Evolutionary conservation across 2,329 filamentous ascomycete species (phyloP), one percentile per base, ranked within the genome.

Genomic region (Nemania sp.): DNA sequence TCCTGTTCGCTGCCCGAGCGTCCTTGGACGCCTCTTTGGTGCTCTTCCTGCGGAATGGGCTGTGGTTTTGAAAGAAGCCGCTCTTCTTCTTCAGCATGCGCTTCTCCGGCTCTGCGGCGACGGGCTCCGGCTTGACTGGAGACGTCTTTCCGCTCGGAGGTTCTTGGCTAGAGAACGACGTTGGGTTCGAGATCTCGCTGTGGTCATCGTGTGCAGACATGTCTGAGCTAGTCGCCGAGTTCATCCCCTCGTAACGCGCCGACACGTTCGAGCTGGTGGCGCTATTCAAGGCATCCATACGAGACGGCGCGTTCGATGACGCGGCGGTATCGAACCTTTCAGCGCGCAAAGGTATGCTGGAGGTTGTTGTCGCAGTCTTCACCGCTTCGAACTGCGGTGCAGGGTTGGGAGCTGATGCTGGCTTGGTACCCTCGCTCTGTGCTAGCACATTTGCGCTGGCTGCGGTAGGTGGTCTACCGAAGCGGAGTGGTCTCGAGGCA

Each of bases 11-110:
- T 12, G 73, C 62, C 46, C 80, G 78, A 3, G 80, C 70, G 46
- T 91, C 91, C 70, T 91, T 93, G 54, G 89, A 78, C 3, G 80
- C 70, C 47, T 91, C 91, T 69, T 91, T 93, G 55, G 89, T 92
- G 73, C 93, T 97, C 84, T 96, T 97, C 57, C 94, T 87, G 34
- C 93, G 85, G 79, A 99, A 99, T 0, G 94, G 94, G 66, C 90
- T 94, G 72, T 94, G 90, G 69, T 92, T 92, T 74, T 93, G 91
- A 78, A 99, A 96, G 77, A 98, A 97, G 0, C 91, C 90, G 62
- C 91, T 96, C 78, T 84, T 88, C 75, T 86, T 86, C 77, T 88
- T 87, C 54, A 83, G 81, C 15, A 92, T 80, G 48, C 87, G 83
- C 71, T 88, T 91, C 13, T 91, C 87, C 12, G 85, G 82, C 11